Conservation (phyloP, 495 filamentous ascomycete genomes). For the Trichoderma erinaceum region DNA sequence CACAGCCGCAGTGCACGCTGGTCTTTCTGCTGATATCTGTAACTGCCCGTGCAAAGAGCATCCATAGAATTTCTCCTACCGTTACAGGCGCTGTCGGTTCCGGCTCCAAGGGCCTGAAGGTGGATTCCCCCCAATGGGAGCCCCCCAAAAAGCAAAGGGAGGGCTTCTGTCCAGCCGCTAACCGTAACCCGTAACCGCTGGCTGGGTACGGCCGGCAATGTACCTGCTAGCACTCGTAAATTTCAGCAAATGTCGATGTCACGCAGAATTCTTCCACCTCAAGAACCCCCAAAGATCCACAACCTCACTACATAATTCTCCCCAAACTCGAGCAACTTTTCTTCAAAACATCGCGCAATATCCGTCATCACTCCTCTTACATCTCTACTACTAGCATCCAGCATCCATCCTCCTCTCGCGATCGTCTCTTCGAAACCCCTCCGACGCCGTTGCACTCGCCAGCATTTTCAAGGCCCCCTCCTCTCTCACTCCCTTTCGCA, state of each 20-base stretch:
- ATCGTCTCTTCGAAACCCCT: conserved; percentile 10
- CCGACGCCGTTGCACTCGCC: neutral
- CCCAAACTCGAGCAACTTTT: neutral
- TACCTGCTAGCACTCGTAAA: conserved; percentile 11
- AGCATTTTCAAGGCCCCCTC: neutral
- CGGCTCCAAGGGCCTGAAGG: conserved; percentile 8
- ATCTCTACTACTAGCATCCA: neutral
- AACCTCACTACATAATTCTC: conserved; percentile 12
- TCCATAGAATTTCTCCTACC: neutral
- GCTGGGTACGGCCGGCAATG: conserved; percentile 9
- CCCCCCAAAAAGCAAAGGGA: conserved; percentile 1
- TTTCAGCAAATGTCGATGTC: conserved; percentile 11
- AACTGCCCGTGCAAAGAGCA: neutral
- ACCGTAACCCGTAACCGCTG: conserved; percentile 12
- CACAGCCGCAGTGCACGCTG: too few relatives aligned
- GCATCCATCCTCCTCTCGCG: neutral
- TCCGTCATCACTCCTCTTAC: neutral
- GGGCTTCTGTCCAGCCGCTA: conserved; percentile 11
- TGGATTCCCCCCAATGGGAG: conserved; percentile 2
- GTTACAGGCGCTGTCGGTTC: conserved; percentile 4
- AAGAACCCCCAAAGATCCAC: conserved; percentile 6
- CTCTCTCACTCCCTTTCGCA: conserved; percentile 3
- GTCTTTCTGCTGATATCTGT: neutral
- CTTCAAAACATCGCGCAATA: neutral
- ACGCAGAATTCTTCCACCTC: conserved; percentile 13